A percentile compares a stretch with the other conserved stretches of the same genome.
phyloP scores from a whole-genome alignment of 1,139 yeast species.

The Kluyveromyces sp. region DNA sequence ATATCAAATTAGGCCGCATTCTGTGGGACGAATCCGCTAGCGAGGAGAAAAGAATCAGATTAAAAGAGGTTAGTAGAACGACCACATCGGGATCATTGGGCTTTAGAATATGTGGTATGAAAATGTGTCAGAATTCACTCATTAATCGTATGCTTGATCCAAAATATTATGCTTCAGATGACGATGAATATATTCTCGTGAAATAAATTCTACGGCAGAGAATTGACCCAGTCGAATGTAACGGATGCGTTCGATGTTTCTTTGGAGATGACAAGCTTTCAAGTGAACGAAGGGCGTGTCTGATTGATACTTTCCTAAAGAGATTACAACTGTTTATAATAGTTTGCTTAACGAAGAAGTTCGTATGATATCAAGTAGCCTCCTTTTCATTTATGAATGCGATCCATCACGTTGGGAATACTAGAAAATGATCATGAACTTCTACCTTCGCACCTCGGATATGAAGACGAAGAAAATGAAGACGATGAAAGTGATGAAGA shows the following conservation, averaged over 20 bases:
- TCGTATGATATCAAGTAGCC: slow-evolving; percentile 65
- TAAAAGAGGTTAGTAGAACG: slow-evolving; percentile 50
- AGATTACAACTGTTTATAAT: slow-evolving; percentile 55
- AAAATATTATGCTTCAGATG: slow-evolving; percentile 22
- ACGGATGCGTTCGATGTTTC: slow-evolving; percentile 41
- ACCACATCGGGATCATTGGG: slow-evolving; percentile 79
- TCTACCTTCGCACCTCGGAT: slow-evolving; percentile 7
- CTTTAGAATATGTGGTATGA: slow-evolving; percentile 87
- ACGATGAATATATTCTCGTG: slow-evolving; percentile 40
- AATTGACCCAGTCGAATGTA: slow-evolving; percentile 40
- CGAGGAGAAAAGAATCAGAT: slow-evolving; percentile 52
- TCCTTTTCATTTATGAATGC: slow-evolving; percentile 68
- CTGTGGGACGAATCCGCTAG: slow-evolving; percentile 57
- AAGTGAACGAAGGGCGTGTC: slow-evolving; percentile 25
- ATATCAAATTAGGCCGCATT: slow-evolving; percentile 69
- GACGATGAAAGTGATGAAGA: not conserved
- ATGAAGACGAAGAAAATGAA: slow-evolving; percentile 29
- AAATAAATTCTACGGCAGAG: slow-evolving; percentile 67
- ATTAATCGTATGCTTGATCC: slow-evolving; percentile 8
- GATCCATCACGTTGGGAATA: slow-evolving; percentile 45
- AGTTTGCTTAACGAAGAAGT: slow-evolving; percentile 56
- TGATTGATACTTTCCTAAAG: slow-evolving; percentile 40
- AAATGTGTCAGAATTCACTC: slow-evolving; percentile 34
- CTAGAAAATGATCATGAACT: slow-evolving; percentile 32
- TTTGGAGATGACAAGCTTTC: slow-evolving; percentile 36